A percentile compares a stretch with the other conserved stretches of the same genome.
These are phyloP conservation scores for Hirsutella thompsonii DNA, from an alignment of 2,329 filamentous ascomycete species.

Conservation along the genomic window DNA sequence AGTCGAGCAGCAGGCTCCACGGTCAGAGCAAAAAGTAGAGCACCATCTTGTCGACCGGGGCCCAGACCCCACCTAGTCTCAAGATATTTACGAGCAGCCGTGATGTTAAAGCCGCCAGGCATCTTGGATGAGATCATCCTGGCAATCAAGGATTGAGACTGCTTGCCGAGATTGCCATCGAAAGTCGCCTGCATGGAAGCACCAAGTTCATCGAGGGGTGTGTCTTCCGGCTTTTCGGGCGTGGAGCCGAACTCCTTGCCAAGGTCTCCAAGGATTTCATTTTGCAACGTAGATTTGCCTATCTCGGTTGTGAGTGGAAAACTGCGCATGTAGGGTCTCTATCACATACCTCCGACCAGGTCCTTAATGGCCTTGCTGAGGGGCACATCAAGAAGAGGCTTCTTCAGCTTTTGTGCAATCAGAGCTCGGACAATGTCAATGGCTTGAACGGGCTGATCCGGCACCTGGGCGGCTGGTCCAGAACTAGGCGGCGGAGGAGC, in stretches of 20 bases:
- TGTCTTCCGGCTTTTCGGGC: constrained; percentile 96
- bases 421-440: constrained; percentile 81
- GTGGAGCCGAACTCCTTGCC: constrained; percentile 98
- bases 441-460: constrained; percentile 77
- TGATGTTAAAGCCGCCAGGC: constrained; percentile 99
- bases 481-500: constrained; percentile 54
- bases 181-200: constrained; percentile 97
- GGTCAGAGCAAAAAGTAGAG: constrained; percentile 76
- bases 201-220: constrained; percentile 87
- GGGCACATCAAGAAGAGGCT: constrained; percentile 75
- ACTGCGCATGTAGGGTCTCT: background rate
- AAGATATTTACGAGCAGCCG: constrained; percentile 84
- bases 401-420: constrained; percentile 97
- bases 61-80: constrained; percentile 88
- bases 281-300: constrained; percentile 98
- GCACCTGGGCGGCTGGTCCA: constrained; percentile 75
- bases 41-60: constrained; percentile 79
- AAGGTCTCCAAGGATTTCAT: constrained; percentile 94
- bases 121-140: constrained; percentile 97
- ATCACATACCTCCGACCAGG: constrained; percentile 74
- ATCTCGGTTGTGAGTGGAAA: constrained; percentile 2
- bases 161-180: constrained; percentile 94
- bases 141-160: constrained; percentile 84
- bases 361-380: constrained; percentile 97
- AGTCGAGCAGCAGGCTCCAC: constrained; percentile 85